Percentiles rank a stretch among this genome's conserved stretches.
phyloP scores from a whole-genome alignment of 2,329 filamentous ascomycete species.

The Colletotrichum musicola region DNA sequence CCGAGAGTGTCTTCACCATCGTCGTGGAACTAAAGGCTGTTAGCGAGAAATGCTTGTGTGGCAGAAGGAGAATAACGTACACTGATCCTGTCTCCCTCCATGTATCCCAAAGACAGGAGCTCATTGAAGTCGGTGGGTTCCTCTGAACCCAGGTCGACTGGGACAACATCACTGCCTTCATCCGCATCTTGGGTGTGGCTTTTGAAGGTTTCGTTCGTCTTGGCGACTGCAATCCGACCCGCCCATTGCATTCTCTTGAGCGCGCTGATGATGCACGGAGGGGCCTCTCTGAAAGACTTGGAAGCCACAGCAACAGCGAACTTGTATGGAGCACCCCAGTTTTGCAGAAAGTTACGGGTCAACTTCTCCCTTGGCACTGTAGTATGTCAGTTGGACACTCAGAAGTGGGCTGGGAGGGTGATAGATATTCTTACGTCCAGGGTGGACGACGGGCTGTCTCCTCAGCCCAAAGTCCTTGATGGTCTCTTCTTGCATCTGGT shows the following conservation, averaged over 20 bases:
- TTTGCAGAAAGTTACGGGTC: constrained; percentile 65
- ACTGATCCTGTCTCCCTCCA: constrained; percentile 69
- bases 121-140: constrained; percentile 69
- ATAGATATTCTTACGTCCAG: constrained; percentile 47
- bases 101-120: constrained; percentile 72
- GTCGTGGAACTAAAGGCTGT: constrained; percentile 68
- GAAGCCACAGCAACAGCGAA: constrained; percentile 69
- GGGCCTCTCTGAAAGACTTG: constrained; percentile 62
- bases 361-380: constrained; percentile 56
- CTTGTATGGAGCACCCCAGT: constrained; percentile 76
- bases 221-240: constrained; percentile 54
- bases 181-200: constrained; percentile 1
- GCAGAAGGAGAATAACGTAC: constrained; percentile 49
- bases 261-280: constrained; percentile 60
- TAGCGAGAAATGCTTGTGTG: background rate
- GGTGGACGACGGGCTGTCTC: constrained; percentile 53
- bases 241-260: constrained; percentile 69
- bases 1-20: constrained; percentile 75
- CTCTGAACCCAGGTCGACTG: constrained; percentile 42
- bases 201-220: constrained; percentile 40
- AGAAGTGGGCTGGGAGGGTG: constrained; percentile 19
- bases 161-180: background rate
- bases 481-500: constrained; percentile 54
- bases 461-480: constrained; percentile 57
- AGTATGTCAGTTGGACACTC: constrained; percentile 42